These are phyloP conservation scores for Pythium chondricola DNA, from an alignment of 352 stramenopile species.

Conservation along the genomic window DNA sequence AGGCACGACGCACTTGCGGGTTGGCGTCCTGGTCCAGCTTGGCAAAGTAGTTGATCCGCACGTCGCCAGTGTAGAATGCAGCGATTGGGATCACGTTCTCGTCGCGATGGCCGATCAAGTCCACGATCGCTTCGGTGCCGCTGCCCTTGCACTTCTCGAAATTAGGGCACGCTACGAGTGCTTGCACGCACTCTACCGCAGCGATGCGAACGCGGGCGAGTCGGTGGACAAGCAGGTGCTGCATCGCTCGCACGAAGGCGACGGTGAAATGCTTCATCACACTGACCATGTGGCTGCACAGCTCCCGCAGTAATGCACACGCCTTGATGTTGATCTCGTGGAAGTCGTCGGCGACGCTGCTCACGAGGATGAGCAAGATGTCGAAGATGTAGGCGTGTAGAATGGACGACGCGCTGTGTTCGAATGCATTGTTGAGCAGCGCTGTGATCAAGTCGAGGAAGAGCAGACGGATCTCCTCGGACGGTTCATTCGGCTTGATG, in stretches of 20 bases:
- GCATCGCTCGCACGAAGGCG: constrained; percentile 76
- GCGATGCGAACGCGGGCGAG: constrained; percentile 86
- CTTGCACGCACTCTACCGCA: constrained; percentile 74
- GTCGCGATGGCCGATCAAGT: constrained; percentile 92
- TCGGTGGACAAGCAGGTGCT: constrained; percentile 85
- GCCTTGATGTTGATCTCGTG: constrained; percentile 78
- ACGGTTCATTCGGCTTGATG: constrained; percentile 52
- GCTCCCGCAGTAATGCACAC: constrained; percentile 36
- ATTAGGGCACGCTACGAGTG: constrained; percentile 81
- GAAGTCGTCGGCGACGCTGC: constrained; percentile 81
- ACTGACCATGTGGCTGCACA: constrained; percentile 74
- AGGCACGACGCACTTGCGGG: constrained; percentile 64
- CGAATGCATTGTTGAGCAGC: constrained; percentile 49
- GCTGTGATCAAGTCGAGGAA: constrained; percentile 47
- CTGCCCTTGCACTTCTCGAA: constrained; percentile 90
- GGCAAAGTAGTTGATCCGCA: constrained; percentile 92
- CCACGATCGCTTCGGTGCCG: constrained; percentile 91
- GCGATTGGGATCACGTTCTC: constrained; percentile 94
- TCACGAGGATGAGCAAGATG: constrained; percentile 59
- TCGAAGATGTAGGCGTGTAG: constrained; percentile 82
- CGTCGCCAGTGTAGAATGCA: constrained; percentile 90
- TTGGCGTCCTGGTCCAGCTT: constrained; percentile 87
- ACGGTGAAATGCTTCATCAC: constrained; percentile 94
- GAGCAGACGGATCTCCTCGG: constrained; percentile 68
- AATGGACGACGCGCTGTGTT: constrained; percentile 50